Conservation (phyloP, 257 asterid species). For the Ophiorrhiza pumila region DNA sequence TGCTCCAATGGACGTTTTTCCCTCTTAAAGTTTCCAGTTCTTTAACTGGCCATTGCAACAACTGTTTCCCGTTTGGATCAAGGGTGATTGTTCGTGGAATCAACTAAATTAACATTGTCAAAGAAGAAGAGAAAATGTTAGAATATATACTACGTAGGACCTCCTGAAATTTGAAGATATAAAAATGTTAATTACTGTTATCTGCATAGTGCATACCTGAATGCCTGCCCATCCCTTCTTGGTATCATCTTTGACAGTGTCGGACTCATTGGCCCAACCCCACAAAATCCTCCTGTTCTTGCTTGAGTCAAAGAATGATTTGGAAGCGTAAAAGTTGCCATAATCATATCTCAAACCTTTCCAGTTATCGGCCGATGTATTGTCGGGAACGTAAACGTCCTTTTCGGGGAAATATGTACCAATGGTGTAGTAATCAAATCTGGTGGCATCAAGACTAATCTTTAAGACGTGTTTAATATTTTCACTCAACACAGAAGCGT, state of each 20-base stretch:
- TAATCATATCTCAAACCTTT: slow-evolving; percentile 62
- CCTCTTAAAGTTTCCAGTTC: slow-evolving; percentile 43
- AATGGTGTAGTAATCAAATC: slow-evolving; percentile 59
- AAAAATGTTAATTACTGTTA: too few relatives aligned
- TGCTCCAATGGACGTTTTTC: slow-evolving; percentile 19
- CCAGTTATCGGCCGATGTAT: slow-evolving; percentile 46
- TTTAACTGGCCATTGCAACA: slow-evolving; percentile 51
- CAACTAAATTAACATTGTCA: slow-evolving; percentile 7
- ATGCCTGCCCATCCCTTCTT: slow-evolving; percentile 74
- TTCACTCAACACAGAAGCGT: slow-evolving; percentile 39
- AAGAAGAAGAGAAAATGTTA: background rate
- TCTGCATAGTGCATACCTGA: slow-evolving; percentile 4
- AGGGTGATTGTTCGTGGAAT: slow-evolving; percentile 43
- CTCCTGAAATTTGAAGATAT: too few relatives aligned
- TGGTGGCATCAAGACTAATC: slow-evolving; percentile 55
- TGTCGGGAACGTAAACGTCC: slow-evolving; percentile 57
- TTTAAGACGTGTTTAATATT: slow-evolving; percentile 51
- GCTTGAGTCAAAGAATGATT: slow-evolving; percentile 55
- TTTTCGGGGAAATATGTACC: slow-evolving; percentile 34
- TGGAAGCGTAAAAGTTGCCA: slow-evolving; percentile 72
- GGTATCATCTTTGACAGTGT: slow-evolving; percentile 31
- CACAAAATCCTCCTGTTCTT: slow-evolving; percentile 53
- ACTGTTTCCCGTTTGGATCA: slow-evolving; percentile 43
- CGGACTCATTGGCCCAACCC: slow-evolving; percentile 87
- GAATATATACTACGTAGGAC: too few relatives aligned